Base-by-base conservation (phyloP, 768 basidiomycete genomes). In the Lepiota subincarnata region DNA sequence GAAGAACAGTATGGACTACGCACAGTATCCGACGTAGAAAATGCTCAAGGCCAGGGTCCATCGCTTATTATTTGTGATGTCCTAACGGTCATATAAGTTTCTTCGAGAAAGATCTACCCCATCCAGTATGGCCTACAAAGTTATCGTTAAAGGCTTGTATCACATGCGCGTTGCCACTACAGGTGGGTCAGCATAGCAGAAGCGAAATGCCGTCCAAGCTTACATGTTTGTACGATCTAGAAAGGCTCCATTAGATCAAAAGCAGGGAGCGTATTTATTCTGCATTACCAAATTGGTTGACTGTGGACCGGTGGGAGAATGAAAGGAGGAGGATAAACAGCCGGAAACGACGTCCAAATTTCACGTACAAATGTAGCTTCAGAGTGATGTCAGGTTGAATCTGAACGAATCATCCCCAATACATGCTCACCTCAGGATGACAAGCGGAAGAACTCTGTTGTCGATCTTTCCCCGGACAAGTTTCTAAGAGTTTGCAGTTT, bases 21-120 rank as follows among this genome's bases (percentile, higher is more conserved):
- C 52, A 80, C 81, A 82, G 58, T 82, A 82, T 42, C 81, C 81
- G 20, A 81, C 78, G 54, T 82, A 82, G 64, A 82, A 82, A 20
- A 83, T 79, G 53, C 79, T 79, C 42, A 82, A 63, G 2, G 73
- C 81, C 11, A 82, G 62, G 0, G 81, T 81, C 80, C 80, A 82
- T 62, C 75, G 78, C 55, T 76, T 70, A 59, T 83, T 83, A 41
- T 69, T 64, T 18, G 74, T 73, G 48, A 82, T 73, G 19, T 73
- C 80, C 79, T 81, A 37, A 43, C 13, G 45, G 28, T 6, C 19
- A 11, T 35, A 4, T 31, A 7, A 49, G 24, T 11, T 16, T 10
- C 20, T 50, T 31, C 31, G 7, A 31, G 31, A 12, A 31, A 34
- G 6, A 37, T 34, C 19, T 8, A 16, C 35, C n/a, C n/a, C 38